Conservation (phyloP, 2,329 filamentous ascomycete genomes). For the Simplicillium aogashimaense region DNA sequence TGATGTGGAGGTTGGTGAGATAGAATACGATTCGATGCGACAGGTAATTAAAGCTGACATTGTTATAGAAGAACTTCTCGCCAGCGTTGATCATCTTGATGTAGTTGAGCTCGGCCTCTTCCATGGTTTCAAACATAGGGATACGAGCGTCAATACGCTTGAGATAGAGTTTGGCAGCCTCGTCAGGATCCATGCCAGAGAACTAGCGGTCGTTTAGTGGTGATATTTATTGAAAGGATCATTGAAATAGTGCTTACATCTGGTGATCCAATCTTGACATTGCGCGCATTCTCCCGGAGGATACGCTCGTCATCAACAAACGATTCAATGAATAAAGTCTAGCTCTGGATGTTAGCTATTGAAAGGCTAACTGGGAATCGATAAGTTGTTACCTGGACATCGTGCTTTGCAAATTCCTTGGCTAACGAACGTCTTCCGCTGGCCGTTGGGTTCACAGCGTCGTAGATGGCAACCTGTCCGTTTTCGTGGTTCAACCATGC, state of each 20-base stretch:
- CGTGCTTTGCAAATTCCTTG: conserved; percentile 96
- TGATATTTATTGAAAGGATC: background rate
- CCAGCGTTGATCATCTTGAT: conserved; percentile 99
- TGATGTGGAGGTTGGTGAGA: conserved; percentile 94
- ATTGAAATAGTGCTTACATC: conserved; percentile 50
- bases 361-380: background rate
- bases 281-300: conserved; percentile 90
- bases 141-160: conserved; percentile 85
- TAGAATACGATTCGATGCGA: conserved; percentile 98
- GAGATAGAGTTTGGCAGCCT: conserved; percentile 87
- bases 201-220: conserved; percentile 44
- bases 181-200: conserved; percentile 80
- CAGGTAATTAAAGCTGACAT: conserved; percentile 91
- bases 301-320: conserved; percentile 89
- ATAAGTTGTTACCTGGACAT: conserved; percentile 54
- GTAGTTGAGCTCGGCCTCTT: conserved; percentile 87
- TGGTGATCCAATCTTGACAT: conserved; percentile 95
- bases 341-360: conserved; percentile 1
- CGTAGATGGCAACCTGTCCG: conserved; percentile 95
- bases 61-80: conserved; percentile 88
- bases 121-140: conserved; percentile 93
- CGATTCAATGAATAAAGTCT: conserved; percentile 96
- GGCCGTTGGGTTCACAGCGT: conserved; percentile 89
- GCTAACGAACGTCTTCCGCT: conserved; percentile 73
- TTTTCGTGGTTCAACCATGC: conserved; percentile 95